These are phyloP conservation scores for Russula sp. DNA, from an alignment of 768 basidiomycete species.

Conservation along the genomic window DNA sequence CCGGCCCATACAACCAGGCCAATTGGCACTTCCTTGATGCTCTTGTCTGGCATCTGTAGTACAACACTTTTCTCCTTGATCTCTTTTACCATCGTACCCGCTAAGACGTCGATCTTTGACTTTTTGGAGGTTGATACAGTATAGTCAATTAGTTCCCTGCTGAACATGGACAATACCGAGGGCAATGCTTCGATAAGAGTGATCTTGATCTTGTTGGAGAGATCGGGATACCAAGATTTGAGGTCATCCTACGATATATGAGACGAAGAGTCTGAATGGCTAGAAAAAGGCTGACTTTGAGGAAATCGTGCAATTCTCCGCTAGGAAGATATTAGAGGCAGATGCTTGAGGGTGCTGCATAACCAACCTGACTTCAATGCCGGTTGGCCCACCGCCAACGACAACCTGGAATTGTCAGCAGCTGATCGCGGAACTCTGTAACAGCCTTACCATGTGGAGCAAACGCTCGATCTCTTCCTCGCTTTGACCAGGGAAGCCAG, in stretches of 20 bases:
- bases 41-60: conserved; percentile 88
- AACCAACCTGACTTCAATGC: conserved; percentile 75
- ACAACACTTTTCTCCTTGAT: conserved; percentile 76
- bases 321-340: conserved; percentile 32
- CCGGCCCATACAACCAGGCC: conserved; percentile 94
- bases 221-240: conserved; percentile 92
- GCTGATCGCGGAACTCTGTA: not conserved
- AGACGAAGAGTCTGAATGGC: not conserved
- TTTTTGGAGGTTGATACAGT: conserved; percentile 95
- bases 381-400: conserved; percentile 96
- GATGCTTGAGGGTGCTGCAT: conserved; percentile 28
- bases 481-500: conserved; percentile 89
- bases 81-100: conserved; percentile 99
- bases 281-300: conserved; percentile 42
- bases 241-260: conserved; percentile 47
- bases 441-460: conserved; percentile 69
- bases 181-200: conserved; percentile 96
- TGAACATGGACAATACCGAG: conserved; percentile 93
- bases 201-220: conserved; percentile 81
- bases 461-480: conserved; percentile 80
- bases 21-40: conserved; percentile 81
- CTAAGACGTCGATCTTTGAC: conserved; percentile 93
- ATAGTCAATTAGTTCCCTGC: conserved; percentile 86
- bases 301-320: conserved; percentile 83
- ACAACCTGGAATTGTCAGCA: conserved; percentile 47